Conservation (phyloP, 352 stramenopile species). For the Phytophthora citricola region DNA sequence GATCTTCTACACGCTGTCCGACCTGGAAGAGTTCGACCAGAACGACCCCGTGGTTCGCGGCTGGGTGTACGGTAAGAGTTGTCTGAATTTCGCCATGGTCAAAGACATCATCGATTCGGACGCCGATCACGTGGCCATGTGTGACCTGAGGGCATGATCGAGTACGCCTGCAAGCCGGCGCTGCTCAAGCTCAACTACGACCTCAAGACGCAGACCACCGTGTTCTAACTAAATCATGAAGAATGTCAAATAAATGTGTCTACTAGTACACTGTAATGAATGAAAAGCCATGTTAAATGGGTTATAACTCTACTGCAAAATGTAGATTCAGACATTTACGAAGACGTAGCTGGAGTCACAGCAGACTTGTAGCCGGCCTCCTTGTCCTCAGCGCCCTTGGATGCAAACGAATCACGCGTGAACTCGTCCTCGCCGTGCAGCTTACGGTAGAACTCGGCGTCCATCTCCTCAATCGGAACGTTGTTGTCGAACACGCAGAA, state of each 20-base stretch:
- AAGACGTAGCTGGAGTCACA: no score
- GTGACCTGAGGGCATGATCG: constrained; percentile 94
- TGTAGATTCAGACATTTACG: no score
- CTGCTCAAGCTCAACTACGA: constrained; percentile 87
- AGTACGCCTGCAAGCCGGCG: constrained; percentile 92
- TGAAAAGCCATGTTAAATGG: no score
- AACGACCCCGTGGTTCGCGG: constrained; percentile 29
- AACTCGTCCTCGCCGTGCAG: constrained; percentile 5
- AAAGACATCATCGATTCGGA: constrained; percentile 75
- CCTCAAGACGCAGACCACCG: constrained; percentile 65
- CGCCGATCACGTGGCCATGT: constrained; percentile 87
- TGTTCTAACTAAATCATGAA: constrained; percentile 32
- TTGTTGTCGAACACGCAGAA: constrained; percentile 72
- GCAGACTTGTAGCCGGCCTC: not conserved
- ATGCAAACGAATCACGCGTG: constrained; percentile 8
- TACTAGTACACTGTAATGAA: no score
- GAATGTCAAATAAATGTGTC: not conserved
- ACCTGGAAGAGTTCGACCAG: constrained; percentile 68
- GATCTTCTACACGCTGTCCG: constrained; percentile 49
- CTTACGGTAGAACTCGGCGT: constrained; percentile 18
- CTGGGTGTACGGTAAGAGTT: constrained; percentile 87
- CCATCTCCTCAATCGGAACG: constrained; percentile 30
- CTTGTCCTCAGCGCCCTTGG: constrained; percentile 5
- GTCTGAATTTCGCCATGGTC: constrained; percentile 92
- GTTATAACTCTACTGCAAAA: no score